Evolutionary conservation across 2,329 filamentous ascomycete species (phyloP).

Genomic region (Arthroderma sp.): DNA sequence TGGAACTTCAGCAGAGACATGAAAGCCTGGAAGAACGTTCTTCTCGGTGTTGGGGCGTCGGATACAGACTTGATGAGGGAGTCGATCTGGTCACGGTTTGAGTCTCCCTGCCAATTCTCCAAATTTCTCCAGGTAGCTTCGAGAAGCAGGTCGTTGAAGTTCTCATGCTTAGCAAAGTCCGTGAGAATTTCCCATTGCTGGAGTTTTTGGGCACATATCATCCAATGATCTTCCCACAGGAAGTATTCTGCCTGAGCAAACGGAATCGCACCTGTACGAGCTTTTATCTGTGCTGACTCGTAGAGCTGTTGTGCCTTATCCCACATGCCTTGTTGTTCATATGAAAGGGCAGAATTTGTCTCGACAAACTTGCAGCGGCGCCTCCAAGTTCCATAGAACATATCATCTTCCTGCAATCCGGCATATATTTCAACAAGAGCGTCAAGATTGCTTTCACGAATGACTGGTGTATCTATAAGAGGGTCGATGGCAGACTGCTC

Average conservation of each 20-base stretch:
- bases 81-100: slow-evolving; percentile 80
- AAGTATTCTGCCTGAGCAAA: slow-evolving; percentile 97
- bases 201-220: slow-evolving; percentile 91
- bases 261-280: slow-evolving; percentile 84
- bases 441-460: slow-evolving; percentile 89
- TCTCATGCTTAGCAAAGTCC: slow-evolving; percentile 97
- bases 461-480: slow-evolving; percentile 65
- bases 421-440: slow-evolving; percentile 90
- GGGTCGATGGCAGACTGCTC: slow-evolving; percentile 81
- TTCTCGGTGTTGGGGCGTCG: slow-evolving; percentile 85
- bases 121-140: slow-evolving; percentile 93
- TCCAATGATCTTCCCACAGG: slow-evolving; percentile 99
- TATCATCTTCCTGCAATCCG: slow-evolving; percentile 80
- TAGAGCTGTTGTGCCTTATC: slow-evolving; percentile 97
- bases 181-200: slow-evolving; percentile 98
- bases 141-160: slow-evolving; percentile 87
- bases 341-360: slow-evolving; percentile 91
- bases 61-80: slow-evolving; percentile 92
- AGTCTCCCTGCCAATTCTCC: slow-evolving; percentile 81
- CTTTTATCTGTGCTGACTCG: slow-evolving; percentile 92
- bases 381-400: slow-evolving; percentile 96
- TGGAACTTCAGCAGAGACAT: slow-evolving; percentile 93
- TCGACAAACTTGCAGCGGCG: slow-evolving; percentile 92
- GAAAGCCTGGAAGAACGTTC: slow-evolving; percentile 97
- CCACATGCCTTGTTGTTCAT: slow-evolving; percentile 99